Percentiles rank a stretch among this genome's conserved stretches.
Evolutionary conservation across 73 alveolate genomes (phyloP).

Genomic region (Paramecium bursaria): DNA sequence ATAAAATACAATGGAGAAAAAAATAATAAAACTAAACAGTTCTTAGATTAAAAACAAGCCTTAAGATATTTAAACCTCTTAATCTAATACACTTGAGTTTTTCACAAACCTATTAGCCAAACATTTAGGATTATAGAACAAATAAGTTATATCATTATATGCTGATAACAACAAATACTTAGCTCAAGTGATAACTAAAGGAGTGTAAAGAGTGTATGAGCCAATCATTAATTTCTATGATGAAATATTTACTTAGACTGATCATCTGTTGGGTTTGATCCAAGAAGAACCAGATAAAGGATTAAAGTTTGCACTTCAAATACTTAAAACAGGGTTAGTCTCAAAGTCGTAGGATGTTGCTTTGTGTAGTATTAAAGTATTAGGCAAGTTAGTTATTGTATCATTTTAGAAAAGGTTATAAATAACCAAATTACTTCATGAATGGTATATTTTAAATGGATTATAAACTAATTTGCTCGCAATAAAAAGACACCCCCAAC

Average conservation of each 20-base stretch:
- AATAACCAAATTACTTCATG: neutral
- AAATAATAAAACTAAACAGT: neutral
- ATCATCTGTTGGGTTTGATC: neutral
- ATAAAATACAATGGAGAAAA: neutral
- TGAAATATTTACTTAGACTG: neutral
- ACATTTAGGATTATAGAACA: constrained; percentile 4
- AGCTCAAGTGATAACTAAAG: constrained; percentile 33
- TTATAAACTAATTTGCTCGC: constrained; percentile 31
- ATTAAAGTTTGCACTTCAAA: constrained; percentile 8
- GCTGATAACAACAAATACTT: constrained; percentile 26
- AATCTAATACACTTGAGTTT: constrained; percentile 27
- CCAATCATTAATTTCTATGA: constrained; percentile 18
- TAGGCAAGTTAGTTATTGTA: constrained; percentile 21
- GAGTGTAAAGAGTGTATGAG: constrained; percentile 49
- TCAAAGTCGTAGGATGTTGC: constrained; percentile 30
- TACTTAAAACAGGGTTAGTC: constrained; percentile 27
- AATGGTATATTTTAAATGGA: constrained; percentile 33
- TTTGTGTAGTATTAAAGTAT: neutral
- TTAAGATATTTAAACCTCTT: neutral
- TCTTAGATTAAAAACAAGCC: neutral
- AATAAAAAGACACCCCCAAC: constrained; percentile 46
- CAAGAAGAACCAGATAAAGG: constrained; percentile 20
- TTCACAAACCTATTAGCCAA: constrained; percentile 12
- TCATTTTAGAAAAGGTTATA: neutral
- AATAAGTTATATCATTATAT: constrained; percentile 39